Conservation (phyloP, 805 yeast genomes). For the Cyberlindnera veronae region DNA sequence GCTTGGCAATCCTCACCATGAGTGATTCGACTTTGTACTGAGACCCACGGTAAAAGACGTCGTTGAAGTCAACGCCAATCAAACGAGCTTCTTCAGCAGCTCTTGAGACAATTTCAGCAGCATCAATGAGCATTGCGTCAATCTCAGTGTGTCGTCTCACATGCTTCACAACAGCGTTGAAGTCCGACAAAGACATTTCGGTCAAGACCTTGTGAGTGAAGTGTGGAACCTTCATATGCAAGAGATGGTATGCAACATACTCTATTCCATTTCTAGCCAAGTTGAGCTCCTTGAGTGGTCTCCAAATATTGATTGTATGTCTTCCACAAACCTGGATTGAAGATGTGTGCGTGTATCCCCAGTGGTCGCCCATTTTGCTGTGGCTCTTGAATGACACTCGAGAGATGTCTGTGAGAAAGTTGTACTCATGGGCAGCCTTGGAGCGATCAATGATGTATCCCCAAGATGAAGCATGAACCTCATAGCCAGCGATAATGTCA, state of each 20-base stretch:
- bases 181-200: constrained; percentile 36
- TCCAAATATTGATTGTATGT: constrained; percentile 83
- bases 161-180: constrained; percentile 42
- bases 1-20: constrained; percentile 66
- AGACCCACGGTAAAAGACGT: constrained; percentile 87
- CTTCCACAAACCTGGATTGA: constrained; percentile 71
- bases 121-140: constrained; percentile 37
- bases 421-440: constrained; percentile 40
- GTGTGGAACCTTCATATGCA: constrained; percentile 68
- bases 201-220: constrained; percentile 49
- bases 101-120: constrained; percentile 63
- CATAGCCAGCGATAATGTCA: constrained; percentile 84
- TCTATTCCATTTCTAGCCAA: constrained; percentile 72
- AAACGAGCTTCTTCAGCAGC: constrained; percentile 82
- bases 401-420: constrained; percentile 57
- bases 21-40: constrained; percentile 92
- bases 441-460: constrained; percentile 79
- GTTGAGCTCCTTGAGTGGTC: constrained; percentile 63
- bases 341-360: constrained; percentile 83
- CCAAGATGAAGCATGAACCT: constrained; percentile 80
- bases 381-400: constrained; percentile 48
- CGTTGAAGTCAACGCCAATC: constrained; percentile 85
- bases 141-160: constrained; percentile 42
- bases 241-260: constrained; percentile 62
- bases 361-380: constrained; percentile 59